phyloP scores from a whole-genome alignment of 2,329 filamentous ascomycete genomes.

The Dichotomopilus funicola region DNA sequence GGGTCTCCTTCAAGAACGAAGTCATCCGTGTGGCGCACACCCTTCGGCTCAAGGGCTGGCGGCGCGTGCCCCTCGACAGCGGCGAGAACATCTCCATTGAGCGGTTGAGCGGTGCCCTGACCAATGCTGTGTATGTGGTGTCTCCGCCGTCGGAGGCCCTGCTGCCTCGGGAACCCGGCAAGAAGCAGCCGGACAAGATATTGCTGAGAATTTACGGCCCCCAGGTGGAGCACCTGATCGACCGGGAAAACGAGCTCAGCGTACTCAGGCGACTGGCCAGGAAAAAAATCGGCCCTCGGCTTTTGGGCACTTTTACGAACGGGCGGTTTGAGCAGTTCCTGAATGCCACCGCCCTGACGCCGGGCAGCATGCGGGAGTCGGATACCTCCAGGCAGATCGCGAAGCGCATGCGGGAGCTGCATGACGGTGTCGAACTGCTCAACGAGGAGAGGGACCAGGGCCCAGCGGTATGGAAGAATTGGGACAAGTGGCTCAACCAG shows the following conservation, averaged over 20 bases:
- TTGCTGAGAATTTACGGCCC: slow-evolving; percentile 89
- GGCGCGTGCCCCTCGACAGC: slow-evolving; percentile 66
- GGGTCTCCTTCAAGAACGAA: slow-evolving; percentile 85
- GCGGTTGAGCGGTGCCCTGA: slow-evolving; percentile 82
- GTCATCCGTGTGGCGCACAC: slow-evolving; percentile 87
- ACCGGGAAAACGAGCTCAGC: slow-evolving; percentile 80
- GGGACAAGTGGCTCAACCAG: slow-evolving; percentile 81
- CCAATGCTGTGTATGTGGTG: slow-evolving; percentile 94
- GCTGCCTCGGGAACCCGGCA: slow-evolving; percentile 33
- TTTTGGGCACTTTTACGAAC: slow-evolving; percentile 88
- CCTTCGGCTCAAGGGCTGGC: slow-evolving; percentile 84
- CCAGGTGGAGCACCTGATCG: slow-evolving; percentile 91
- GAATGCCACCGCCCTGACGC: slow-evolving; percentile 72
- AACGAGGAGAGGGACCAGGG: slow-evolving; percentile 70
- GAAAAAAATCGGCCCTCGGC: slow-evolving; percentile 86
- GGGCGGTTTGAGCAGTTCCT: slow-evolving; percentile 95
- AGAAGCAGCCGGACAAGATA: slow-evolving; percentile 57
- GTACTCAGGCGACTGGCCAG: slow-evolving; percentile 80
- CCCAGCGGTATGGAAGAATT: slow-evolving; percentile 82
- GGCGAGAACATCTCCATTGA: slow-evolving; percentile 64
- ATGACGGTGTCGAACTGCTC: slow-evolving; percentile 85
- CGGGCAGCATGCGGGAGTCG: slow-evolving; percentile 67
- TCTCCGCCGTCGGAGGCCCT: slow-evolving; percentile 64
- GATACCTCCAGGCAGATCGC: slow-evolving; percentile 89
- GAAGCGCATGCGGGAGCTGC: slow-evolving; percentile 93